phyloP scores from a whole-genome alignment of 148 eudicot genomes.

The Talinum fruticosum region DNA sequence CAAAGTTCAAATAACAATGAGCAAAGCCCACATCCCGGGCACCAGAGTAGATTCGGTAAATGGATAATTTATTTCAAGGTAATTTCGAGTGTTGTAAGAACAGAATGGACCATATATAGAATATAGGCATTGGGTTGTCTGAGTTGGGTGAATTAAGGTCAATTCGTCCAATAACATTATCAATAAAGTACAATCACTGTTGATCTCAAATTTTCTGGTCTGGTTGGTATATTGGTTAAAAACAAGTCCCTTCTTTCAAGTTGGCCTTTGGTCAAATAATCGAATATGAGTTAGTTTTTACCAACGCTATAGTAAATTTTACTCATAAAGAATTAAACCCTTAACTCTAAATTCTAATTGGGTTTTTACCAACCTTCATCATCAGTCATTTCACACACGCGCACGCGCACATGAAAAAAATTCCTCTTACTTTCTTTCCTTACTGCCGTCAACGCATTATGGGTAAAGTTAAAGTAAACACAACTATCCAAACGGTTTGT shows the following conservation, averaged over 20 bases:
- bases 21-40: background rate
- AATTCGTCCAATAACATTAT: background rate
- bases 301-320: background rate
- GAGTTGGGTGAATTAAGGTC: background rate
- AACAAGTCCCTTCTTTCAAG: background rate
- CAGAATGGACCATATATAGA: background rate
- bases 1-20: background rate
- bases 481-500: constrained; percentile 13
- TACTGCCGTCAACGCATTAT: constrained; percentile 31
- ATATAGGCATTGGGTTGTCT: background rate
- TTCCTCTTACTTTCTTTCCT: background rate
- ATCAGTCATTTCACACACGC: constrained; percentile 7
- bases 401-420: background rate
- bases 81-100: background rate
- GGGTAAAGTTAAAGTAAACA: constrained; percentile 25
- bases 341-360: background rate
- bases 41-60: background rate
- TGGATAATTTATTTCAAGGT: background rate
- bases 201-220: background rate
- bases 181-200: background rate
- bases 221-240: background rate
- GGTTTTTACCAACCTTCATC: background rate
- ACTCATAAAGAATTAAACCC: background rate
- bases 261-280: background rate
- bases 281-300: background rate